Conservation (phyloP, 495 filamentous ascomycete species). For the Xylaria castorea region DNA sequence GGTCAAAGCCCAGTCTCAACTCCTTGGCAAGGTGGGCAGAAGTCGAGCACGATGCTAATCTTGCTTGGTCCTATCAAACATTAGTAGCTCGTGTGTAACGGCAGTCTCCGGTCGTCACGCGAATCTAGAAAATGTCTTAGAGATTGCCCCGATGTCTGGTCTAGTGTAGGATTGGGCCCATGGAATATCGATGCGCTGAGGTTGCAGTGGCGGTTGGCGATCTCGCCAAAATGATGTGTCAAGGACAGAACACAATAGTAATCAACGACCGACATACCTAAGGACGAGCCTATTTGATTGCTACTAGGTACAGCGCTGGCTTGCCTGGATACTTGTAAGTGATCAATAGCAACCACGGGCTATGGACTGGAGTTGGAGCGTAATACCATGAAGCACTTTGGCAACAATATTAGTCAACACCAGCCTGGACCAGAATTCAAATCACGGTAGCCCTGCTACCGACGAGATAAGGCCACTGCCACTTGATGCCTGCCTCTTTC, state of each 20-base stretch:
- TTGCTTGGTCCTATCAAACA: conserved; percentile 7
- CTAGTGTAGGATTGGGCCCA: background rate
- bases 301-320: background rate
- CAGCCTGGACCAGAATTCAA: background rate
- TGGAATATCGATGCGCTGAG: conserved; percentile 10
- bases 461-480: background rate
- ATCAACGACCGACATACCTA: background rate
- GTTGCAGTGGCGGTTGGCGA: conserved; percentile 17
- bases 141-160: background rate
- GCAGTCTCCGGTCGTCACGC: conserved; percentile 6
- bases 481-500: background rate
- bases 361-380: background rate
- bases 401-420: conserved; percentile 11
- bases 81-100: background rate
- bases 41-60: background rate
- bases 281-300: background rate
- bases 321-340: background rate
- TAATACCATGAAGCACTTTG: background rate
- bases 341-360: background rate
- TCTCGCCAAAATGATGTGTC: background rate
- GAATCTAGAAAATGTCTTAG: background rate
- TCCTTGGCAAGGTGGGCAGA: background rate
- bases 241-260: background rate
- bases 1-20: conserved; percentile 10
- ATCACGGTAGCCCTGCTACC: background rate